Conservation (phyloP, 805 yeast species). For the Grigorovia transvaalensis region DNA sequence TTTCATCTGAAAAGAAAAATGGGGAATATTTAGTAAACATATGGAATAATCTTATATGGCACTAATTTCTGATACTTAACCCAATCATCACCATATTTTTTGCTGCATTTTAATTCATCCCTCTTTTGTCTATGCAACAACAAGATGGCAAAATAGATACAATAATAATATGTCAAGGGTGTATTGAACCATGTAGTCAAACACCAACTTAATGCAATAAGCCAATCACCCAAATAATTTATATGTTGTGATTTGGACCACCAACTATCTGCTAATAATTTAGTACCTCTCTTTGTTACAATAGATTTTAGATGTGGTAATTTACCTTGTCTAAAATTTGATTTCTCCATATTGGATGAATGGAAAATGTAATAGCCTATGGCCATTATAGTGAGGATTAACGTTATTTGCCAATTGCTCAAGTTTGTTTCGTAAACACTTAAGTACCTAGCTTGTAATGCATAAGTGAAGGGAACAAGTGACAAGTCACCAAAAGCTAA, state of each 20-base stretch:
- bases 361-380: conserved; percentile 77
- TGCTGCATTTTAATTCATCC: conserved; percentile 84
- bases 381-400: conserved; percentile 39
- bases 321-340: conserved; percentile 70
- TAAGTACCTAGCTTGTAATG: conserved; percentile 75
- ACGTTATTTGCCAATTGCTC: conserved; percentile 15
- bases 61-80: conserved; percentile 66
- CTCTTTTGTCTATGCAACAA: conserved; percentile 81
- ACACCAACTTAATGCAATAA: conserved; percentile 87
- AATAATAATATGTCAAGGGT: conserved; percentile 79
- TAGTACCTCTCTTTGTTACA: conserved; percentile 66
- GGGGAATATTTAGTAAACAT: conserved; percentile 44
- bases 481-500: conserved; percentile 88
- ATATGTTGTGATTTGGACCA: conserved; percentile 91
- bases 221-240: conserved; percentile 92
- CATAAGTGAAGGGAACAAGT: conserved; percentile 85
- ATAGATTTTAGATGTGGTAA: conserved; percentile 60
- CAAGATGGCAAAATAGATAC: conserved; percentile 69
- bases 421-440: conserved; percentile 46
- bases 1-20: background rate
- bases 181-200: conserved; percentile 76
- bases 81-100: conserved; percentile 84
- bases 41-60: conserved; percentile 87
- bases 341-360: conserved; percentile 74
- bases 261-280: conserved; percentile 84